Percentiles rank a stretch among this genome's conserved stretches.
Conservation (phyloP, 768 basidiomycete genomes). For the Phallus indusiatus region DNA sequence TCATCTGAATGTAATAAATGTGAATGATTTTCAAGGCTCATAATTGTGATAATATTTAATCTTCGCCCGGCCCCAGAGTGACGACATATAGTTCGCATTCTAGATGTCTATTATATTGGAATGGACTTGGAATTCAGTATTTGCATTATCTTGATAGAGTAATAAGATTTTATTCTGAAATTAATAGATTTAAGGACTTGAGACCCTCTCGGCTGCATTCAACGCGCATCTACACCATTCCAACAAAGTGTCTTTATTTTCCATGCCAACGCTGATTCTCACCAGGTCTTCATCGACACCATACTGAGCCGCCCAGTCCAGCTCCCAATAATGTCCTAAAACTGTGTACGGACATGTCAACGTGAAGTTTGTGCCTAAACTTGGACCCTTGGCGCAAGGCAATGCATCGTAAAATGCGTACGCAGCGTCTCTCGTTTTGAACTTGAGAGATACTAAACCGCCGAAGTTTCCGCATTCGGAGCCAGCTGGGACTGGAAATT, state of each 20-base stretch:
- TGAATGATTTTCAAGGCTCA: too few species aligned
- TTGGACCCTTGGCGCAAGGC: constrained; percentile 81
- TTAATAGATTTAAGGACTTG: too few species aligned
- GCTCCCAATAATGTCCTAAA: constrained; percentile 80
- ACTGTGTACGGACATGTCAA: constrained; percentile 90
- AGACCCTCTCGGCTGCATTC: constrained; percentile 59
- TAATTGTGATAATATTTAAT: too few species aligned
- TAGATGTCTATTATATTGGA: too few species aligned
- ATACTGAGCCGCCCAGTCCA: constrained; percentile 84
- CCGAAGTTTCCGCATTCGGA: constrained; percentile 56
- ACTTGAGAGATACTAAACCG: constrained; percentile 81
- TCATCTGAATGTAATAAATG: too few species aligned
- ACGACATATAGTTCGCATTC: too few species aligned
- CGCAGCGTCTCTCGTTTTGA: constrained; percentile 59
- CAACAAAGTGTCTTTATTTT: constrained; percentile 51
- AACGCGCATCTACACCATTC: constrained; percentile 55
- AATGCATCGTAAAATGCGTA: constrained; percentile 79
- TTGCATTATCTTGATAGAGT: too few species aligned
- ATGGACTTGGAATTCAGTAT: too few species aligned
- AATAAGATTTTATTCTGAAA: too few species aligned
- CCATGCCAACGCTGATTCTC: constrained; percentile 86
- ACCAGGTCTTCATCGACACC: constrained; percentile 82
- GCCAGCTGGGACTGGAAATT: constrained; percentile 28
- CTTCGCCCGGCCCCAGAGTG: too few species aligned
- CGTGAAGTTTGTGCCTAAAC: constrained; percentile 92